phyloP scores from a whole-genome alignment of 2,329 filamentous ascomycete genomes.

The Periconia sp. region DNA sequence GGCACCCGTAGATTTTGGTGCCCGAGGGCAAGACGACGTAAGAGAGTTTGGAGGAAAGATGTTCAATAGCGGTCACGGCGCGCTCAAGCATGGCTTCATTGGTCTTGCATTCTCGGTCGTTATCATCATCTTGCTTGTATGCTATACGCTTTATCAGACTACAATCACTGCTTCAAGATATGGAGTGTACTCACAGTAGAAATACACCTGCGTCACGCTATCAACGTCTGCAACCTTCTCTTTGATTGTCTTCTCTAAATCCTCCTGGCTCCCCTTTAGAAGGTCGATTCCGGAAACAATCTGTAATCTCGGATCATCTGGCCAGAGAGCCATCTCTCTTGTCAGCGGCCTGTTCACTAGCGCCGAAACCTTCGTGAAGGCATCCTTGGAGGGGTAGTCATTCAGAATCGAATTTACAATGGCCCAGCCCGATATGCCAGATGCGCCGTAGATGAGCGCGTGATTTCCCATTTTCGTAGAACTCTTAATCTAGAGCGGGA shows the following conservation, averaged over 20 bases:
- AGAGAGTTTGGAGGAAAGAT: constrained; percentile 30
- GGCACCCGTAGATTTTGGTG: constrained; percentile 48
- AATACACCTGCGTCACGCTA: constrained; percentile 50
- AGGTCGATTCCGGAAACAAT: constrained; percentile 50
- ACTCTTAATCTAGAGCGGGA: background rate
- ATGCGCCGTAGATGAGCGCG: constrained; percentile 50
- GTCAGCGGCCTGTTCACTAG: constrained; percentile 55
- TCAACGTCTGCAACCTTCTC: constrained; percentile 43
- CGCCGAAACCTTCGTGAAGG: constrained; percentile 54
- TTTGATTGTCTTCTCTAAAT: constrained; percentile 41
- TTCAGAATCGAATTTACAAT: constrained; percentile 56
- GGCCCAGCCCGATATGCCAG: constrained; percentile 59
- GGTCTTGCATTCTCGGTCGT: constrained; percentile 34
- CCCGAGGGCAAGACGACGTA: constrained; percentile 44
- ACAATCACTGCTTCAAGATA: background rate
- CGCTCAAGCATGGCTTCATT: constrained; percentile 48
- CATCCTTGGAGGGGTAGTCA: constrained; percentile 53
- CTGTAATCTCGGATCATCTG: constrained; percentile 41
- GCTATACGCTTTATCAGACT: constrained; percentile 17
- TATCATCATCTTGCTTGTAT: constrained; percentile 39
- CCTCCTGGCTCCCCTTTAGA: constrained; percentile 41
- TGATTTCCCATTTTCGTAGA: constrained; percentile 31
- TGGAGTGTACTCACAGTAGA: constrained; percentile 35
- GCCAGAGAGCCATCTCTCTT: constrained; percentile 44
- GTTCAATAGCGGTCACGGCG: constrained; percentile 42